Percentiles rank a stretch among this genome's conserved stretches.
phyloP scores from a whole-genome alignment of 768 basidiomycete species.

The Rossbeevera mucosa region DNA sequence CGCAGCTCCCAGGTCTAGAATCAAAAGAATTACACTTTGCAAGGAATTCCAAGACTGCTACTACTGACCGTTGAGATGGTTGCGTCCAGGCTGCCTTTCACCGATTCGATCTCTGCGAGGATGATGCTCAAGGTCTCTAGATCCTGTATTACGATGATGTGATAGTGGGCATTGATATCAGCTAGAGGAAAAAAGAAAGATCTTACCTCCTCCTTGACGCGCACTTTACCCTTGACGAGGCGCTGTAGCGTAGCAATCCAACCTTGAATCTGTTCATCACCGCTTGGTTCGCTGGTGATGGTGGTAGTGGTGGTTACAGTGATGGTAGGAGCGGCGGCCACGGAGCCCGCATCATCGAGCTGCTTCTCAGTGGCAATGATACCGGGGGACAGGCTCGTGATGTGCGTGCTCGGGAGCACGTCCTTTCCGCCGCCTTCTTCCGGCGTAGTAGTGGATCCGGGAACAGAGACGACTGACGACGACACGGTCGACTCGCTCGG shows the following conservation, averaged over 20 bases:
- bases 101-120: constrained; percentile 30
- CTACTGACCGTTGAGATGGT: constrained; percentile 17
- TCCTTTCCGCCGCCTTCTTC: not conserved
- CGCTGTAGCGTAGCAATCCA: constrained; percentile 28
- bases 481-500: constrained; percentile 1
- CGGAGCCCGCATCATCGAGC: not conserved
- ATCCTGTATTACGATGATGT: constrained; percentile 12
- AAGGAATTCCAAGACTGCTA: not conserved
- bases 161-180: not conserved
- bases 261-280: constrained; percentile 6
- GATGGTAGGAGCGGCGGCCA: not conserved
- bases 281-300: not conserved
- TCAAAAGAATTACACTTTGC: not conserved
- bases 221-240: constrained; percentile 28
- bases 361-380: not conserved
- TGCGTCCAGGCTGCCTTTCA: constrained; percentile 10
- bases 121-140: constrained; percentile 25
- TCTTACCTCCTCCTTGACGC: constrained; percentile 20
- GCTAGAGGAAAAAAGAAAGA: not conserved
- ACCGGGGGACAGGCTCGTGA: constrained; percentile 20
- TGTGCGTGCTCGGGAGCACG: constrained; percentile 12
- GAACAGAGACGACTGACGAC: not conserved
- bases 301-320: no score
- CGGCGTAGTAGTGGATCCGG: not conserved
- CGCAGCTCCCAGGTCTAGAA: constrained; percentile 18